These are phyloP conservation scores for Prototheca stagnorum DNA, from an alignment of 163 green algal species.

Conservation along the genomic window DNA sequence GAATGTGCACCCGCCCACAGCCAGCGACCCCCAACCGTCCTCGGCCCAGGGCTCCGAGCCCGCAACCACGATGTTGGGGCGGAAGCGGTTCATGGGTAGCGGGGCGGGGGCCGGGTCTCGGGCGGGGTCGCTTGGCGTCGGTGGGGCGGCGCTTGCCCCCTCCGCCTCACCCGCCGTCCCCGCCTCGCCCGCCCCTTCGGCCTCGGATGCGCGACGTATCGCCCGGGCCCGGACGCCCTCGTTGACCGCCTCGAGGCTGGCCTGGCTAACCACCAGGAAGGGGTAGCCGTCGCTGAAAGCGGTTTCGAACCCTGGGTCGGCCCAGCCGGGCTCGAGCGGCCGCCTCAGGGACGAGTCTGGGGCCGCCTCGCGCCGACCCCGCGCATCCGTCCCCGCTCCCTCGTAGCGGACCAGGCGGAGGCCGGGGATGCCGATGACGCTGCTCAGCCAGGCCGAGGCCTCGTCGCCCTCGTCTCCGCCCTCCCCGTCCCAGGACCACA, in stretches of 20 bases:
- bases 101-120: no score
- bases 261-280: constrained; percentile 34
- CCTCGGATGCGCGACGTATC: no score
- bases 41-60: constrained; percentile 25
- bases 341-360: constrained; percentile 1
- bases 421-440: constrained; percentile 4
- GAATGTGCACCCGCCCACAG: background rate
- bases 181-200: no score
- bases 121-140: no score
- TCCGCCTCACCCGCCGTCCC: no score
- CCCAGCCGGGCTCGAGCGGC: constrained; percentile 4
- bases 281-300: constrained; percentile 57
- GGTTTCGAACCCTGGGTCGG: no score
- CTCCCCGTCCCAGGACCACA: constrained; percentile 17
- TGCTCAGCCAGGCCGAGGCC: constrained; percentile 8
- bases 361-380: background rate
- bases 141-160: no score
- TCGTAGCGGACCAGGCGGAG: constrained; percentile 13
- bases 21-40: constrained; percentile 31
- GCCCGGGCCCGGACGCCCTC: constrained; percentile 21
- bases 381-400: background rate
- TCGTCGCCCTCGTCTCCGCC: constrained; percentile 8
- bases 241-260: constrained; percentile 24
- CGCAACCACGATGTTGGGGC: constrained; percentile 34
- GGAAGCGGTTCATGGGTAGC: constrained; percentile 50